These are phyloP conservation scores for Aspergillus carbonarius DNA, from an alignment of 2,329 filamentous ascomycete genomes.

Conservation along the genomic window DNA sequence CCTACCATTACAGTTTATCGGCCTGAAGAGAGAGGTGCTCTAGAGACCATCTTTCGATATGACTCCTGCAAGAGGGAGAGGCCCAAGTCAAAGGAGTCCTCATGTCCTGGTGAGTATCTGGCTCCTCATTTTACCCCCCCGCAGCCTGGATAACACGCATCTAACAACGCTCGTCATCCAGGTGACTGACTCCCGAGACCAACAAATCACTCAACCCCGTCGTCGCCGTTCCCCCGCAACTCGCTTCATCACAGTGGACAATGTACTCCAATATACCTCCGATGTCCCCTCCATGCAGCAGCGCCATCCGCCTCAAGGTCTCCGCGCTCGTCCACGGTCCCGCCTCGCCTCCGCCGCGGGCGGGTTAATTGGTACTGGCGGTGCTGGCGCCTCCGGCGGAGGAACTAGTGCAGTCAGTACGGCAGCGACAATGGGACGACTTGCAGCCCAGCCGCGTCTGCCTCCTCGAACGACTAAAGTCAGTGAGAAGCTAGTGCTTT, in stretches of 20 bases:
- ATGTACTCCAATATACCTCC: constrained; percentile 87
- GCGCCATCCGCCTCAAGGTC: constrained; percentile 59
- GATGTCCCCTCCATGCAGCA: constrained; percentile 95
- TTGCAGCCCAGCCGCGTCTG: constrained; percentile 59
- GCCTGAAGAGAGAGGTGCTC: neutral
- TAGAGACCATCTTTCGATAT: constrained; percentile 13
- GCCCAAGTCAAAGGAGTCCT: constrained; percentile 43
- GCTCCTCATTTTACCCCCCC: too few species aligned
- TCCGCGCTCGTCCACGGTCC: constrained; percentile 29
- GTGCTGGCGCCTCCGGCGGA: constrained; percentile 40
- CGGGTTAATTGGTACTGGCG: constrained; percentile 35
- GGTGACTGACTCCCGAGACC: constrained; percentile 48
- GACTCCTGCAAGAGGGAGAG: constrained; percentile 31
- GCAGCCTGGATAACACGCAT: neutral
- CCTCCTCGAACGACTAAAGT: constrained; percentile 89
- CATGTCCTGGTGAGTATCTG: constrained; percentile 42
- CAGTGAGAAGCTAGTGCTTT: constrained; percentile 91
- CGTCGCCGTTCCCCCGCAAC: constrained; percentile 49
- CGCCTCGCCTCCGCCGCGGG: constrained; percentile 35
- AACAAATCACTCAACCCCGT: constrained; percentile 29
- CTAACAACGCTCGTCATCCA: constrained; percentile 12
- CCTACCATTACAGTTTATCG: neutral
- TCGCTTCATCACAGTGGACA: constrained; percentile 86
- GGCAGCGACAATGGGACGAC: constrained; percentile 56
- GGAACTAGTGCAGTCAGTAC: constrained; percentile 46